phyloP scores from a whole-genome alignment of 169 alveolate species.

The Babesia sp. region DNA sequence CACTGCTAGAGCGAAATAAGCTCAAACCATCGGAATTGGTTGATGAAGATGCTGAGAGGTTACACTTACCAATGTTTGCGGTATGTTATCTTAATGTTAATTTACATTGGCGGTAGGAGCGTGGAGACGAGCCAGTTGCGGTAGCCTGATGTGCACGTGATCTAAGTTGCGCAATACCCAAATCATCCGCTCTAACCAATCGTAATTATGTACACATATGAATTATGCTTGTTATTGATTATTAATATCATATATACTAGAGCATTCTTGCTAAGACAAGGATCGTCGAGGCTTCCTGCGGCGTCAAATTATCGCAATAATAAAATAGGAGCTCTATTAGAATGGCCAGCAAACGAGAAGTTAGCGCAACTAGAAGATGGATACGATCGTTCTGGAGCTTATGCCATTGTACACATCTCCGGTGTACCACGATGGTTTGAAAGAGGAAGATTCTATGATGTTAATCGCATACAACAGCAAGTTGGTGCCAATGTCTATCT shows the following conservation, averaged over 20 bases:
- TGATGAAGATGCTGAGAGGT: constrained; percentile 18
- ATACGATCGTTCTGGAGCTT: constrained; percentile 79
- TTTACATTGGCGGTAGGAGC: neutral
- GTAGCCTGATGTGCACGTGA: constrained; percentile 3
- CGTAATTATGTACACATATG: constrained; percentile 15
- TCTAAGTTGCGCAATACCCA: neutral
- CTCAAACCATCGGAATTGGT: constrained; percentile 31
- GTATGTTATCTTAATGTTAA: neutral
- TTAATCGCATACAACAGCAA: constrained; percentile 77
- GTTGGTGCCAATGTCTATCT: constrained; percentile 74
- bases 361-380: constrained; percentile 73
- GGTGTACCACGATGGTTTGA: constrained; percentile 82
- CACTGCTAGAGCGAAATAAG: constrained; percentile 3
- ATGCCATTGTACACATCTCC: constrained; percentile 76
- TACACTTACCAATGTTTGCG: constrained; percentile 18
- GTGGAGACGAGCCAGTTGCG: constrained; percentile 2
- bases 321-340: constrained; percentile 11
- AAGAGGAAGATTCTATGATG: constrained; percentile 83
- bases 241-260: neutral
- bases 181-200: neutral
- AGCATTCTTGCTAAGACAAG: constrained; percentile 6
- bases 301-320: constrained; percentile 4
- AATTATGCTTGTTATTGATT: neutral
- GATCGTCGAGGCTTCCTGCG: neutral
- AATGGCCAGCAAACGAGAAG: constrained; percentile 81